Evolutionary conservation across 2,329 filamentous ascomycete genomes (phyloP), one percentile per base, ranked within the genome.

Genomic region (Claviceps sp.): DNA sequence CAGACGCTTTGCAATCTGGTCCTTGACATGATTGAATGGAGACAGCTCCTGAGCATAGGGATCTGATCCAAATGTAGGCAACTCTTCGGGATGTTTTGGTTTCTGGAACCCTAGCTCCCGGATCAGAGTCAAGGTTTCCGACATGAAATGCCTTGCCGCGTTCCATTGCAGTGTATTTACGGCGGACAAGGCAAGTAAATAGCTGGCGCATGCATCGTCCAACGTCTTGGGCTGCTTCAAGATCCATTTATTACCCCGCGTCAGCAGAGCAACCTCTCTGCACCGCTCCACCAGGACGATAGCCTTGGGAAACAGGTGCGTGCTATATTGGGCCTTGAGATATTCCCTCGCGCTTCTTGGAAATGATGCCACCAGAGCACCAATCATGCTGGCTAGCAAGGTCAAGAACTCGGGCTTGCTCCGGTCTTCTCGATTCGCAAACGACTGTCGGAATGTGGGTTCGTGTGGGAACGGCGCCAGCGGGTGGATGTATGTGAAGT

Each of bases 401-500:
- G 84, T 82, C 2, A 89, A 70, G 58, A 89, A 90, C 16, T 78
- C 75, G 10, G 79, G 77, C 57, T 80, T 81, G 6, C 73, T 77
- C 50, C 81, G 73, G 62, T 89, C 85, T 60, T 86, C 79, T 38
- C 85, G 75, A 51, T 76, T 75, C 7, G 74, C 74, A 64, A 88
- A 86, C 1, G 81, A 81, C 55, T 81, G 76, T 22, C 85, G 77
- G 64, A 90, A 89, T 4, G 84, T 85, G 0, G 85, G 84, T 62
- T 89, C 84, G 64, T 90, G 86, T 0, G 86, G 86, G 53, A 90
- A 89, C 0, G 86, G 86, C 53, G 79, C 80, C 8, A 90, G 74
- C 1, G 86, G 86, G 59, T 89, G 84, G 50, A 89, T 84, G 63
- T 89, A 89, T 17, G 83, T 88, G 68, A 89, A 90, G 73, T 87